These are phyloP conservation scores for Nakaseomyces nivariensis DNA, from an alignment of 1,139 yeast species.

Conservation along the genomic window DNA sequence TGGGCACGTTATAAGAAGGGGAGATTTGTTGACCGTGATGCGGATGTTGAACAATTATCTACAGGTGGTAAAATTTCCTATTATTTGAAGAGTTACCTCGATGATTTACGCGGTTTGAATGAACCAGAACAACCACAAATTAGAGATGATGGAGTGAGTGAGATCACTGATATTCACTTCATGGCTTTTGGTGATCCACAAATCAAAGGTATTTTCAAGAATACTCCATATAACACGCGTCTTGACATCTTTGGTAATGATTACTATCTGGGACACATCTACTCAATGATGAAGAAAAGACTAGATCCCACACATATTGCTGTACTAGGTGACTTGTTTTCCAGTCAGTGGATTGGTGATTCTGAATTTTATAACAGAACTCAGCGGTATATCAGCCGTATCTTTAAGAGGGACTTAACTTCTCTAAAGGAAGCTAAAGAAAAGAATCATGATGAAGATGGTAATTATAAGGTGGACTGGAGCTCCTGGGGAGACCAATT, in stretches of 20 bases:
- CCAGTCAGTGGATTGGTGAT: conserved; percentile 94
- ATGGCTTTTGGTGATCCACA: conserved; percentile 94
- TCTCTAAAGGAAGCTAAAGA: conserved; percentile 13
- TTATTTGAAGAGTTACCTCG: conserved; percentile 6
- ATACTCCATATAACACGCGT: conserved; percentile 61
- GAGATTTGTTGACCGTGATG: conserved; percentile 5
- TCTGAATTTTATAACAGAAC: conserved; percentile 76
- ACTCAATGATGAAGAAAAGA: conserved; percentile 49
- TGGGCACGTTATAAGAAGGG: conserved; percentile 34
- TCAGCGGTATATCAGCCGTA: conserved; percentile 53
- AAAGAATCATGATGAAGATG: conserved; percentile 18
- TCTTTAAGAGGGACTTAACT: conserved; percentile 33
- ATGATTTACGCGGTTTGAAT: conserved; percentile 10
- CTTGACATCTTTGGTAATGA: conserved; percentile 86
- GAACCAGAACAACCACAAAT: conserved; percentile 21
- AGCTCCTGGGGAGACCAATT: conserved; percentile 44
- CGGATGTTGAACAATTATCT: conserved; percentile 6
- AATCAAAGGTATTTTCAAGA: conserved; percentile 74
- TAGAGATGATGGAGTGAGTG: conserved; percentile 4
- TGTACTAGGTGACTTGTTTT: conserved; percentile 85
- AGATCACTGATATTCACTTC: conserved; percentile 45
- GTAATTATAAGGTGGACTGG: conserved; percentile 24
- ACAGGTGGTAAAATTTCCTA: conserved; percentile 7
- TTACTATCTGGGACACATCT: conserved; percentile 76
- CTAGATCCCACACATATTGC: conserved; percentile 71